Percentiles rank a stretch among this genome's conserved stretches.
Evolutionary conservation across 192 early-diverging fungal species (phyloP).

Genomic region (Backusella luteola): DNA sequence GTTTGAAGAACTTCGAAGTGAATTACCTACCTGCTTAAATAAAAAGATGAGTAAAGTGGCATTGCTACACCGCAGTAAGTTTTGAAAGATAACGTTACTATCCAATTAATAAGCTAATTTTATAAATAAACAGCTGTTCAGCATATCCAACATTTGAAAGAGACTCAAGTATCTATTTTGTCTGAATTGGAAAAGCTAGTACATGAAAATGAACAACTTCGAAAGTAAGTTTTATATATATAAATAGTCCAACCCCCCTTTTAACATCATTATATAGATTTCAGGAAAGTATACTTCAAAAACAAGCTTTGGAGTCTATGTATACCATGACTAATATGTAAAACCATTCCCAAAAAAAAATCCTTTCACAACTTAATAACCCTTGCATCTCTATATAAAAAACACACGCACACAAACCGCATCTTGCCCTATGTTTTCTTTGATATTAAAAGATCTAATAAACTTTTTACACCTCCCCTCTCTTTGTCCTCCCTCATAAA

Average conservation of each 20-base stretch:
- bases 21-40: conserved; percentile 34
- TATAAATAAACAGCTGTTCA: conserved; percentile 31
- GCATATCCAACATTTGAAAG: conserved; percentile 45
- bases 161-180: conserved; percentile 39
- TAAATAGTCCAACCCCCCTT: not conserved
- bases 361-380: not conserved
- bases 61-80: conserved; percentile 37
- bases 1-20: conserved; percentile 37
- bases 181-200: conserved; percentile 35
- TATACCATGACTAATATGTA: conserved; percentile 32
- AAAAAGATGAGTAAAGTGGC: conserved; percentile 42
- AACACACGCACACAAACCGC: not conserved
- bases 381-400: not conserved
- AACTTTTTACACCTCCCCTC: not conserved
- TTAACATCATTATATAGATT: conserved; percentile 13
- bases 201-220: conserved; percentile 38
- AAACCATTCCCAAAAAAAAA: not conserved
- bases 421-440: not conserved
- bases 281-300: conserved; percentile 36
- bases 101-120: not conserved
- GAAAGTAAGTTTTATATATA: conserved; percentile 23
- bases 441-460: not conserved
- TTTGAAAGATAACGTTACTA: not conserved
- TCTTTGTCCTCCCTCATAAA: not conserved
- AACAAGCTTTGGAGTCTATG: conserved; percentile 39